Percentiles rank a stretch among this genome's conserved stretches.
Evolutionary conservation across 2,329 filamentous ascomycete genomes (phyloP).

Genomic region (Epichloe brachyelytri): DNA sequence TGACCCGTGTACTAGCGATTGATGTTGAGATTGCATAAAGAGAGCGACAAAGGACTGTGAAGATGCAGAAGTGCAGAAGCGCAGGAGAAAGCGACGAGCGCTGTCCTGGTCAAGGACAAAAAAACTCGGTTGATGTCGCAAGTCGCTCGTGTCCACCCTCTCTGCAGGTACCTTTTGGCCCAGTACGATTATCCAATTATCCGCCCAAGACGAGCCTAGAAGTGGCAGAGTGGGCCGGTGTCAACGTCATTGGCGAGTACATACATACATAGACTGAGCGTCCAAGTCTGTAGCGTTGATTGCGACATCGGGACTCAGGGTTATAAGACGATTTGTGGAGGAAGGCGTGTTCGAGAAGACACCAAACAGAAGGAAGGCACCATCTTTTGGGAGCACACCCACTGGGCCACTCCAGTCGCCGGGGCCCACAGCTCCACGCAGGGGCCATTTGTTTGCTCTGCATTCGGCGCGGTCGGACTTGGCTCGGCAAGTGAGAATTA

Average conservation of each 20-base stretch:
- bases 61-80: background rate
- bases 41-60: background rate
- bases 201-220: too few species aligned
- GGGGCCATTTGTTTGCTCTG: background rate
- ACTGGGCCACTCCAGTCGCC: background rate
- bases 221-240: too few species aligned
- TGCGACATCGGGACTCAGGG: background rate
- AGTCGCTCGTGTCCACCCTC: too few species aligned
- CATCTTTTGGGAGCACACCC: too few species aligned
- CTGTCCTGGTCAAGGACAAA: too few species aligned
- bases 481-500: conserved; percentile 4
- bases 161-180: too few species aligned
- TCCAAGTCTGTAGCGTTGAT: background rate
- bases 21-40: background rate
- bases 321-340: background rate
- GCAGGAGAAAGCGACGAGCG: background rate
- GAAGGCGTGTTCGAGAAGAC: background rate
- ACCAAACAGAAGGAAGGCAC: too few species aligned
- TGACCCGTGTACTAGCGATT: background rate
- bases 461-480: conserved; percentile 3
- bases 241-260: too few species aligned
- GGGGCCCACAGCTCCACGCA: too few species aligned
- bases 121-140: too few species aligned
- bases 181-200: too few species aligned
- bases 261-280: too few species aligned